These are phyloP conservation scores for Suillus clintonianus DNA, from an alignment of 768 basidiomycete species.

Conservation along the genomic window DNA sequence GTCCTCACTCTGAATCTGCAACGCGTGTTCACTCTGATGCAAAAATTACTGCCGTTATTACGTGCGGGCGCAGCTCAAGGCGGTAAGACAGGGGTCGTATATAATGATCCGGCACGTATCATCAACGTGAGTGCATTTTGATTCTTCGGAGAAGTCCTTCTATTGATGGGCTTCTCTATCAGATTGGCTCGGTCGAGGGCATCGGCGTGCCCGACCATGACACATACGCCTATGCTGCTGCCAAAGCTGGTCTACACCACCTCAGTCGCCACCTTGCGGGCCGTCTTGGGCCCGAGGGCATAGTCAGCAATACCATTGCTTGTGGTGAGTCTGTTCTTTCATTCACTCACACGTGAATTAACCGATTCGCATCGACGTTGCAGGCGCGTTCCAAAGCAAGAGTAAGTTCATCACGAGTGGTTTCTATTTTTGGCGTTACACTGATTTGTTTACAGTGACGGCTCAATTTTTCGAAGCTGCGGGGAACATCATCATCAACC, in stretches of 20 bases:
- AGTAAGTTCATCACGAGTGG: conserved; percentile 24
- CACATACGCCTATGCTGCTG: conserved; percentile 66
- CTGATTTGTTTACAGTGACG: conserved; percentile 44
- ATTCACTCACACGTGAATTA: neutral
- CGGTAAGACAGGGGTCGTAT: conserved; percentile 37
- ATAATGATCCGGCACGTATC: conserved; percentile 53
- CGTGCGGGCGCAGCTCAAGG: conserved; percentile 44
- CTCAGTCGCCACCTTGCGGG: conserved; percentile 58
- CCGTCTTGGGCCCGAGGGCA: conserved; percentile 55
- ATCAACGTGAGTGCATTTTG: conserved; percentile 50
- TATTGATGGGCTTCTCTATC: neutral
- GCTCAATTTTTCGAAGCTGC: conserved; percentile 47
- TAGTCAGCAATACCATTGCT: conserved; percentile 65
- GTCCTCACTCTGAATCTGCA: conserved; percentile 64
- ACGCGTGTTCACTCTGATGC: conserved; percentile 64
- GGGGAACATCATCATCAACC: conserved; percentile 44
- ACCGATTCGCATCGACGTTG: neutral
- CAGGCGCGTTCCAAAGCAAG: conserved; percentile 45
- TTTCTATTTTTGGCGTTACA: neutral
- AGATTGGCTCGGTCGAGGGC: conserved; percentile 70
- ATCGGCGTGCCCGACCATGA: conserved; percentile 53
- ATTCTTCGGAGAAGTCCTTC: neutral
- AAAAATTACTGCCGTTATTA: conserved; percentile 59
- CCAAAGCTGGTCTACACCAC: conserved; percentile 65
- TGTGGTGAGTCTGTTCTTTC: conserved; percentile 42